These are phyloP conservation scores for Hypoxylon intermedium DNA, from an alignment of 495 filamentous ascomycete genomes.

Conservation along the genomic window DNA sequence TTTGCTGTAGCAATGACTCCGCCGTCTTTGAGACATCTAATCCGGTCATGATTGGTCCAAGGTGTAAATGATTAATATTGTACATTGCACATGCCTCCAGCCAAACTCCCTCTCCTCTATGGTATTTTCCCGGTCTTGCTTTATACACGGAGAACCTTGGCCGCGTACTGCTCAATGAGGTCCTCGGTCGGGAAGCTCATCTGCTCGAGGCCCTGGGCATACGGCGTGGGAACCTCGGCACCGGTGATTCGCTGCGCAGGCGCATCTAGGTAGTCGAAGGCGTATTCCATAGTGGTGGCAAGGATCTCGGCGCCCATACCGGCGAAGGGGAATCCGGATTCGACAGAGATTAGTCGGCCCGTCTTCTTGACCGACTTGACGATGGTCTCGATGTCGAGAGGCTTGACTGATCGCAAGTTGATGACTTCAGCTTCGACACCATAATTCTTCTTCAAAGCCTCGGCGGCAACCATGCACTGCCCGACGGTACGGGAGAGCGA, in stretches of 20 bases:
- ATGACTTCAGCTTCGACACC: slow-evolving; percentile 95
- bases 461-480: slow-evolving; percentile 86
- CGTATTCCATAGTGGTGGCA: slow-evolving; percentile 94
- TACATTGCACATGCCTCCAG: slow-evolving; percentile 38
- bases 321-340: slow-evolving; percentile 94
- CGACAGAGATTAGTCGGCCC: slow-evolving; percentile 85
- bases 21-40: slow-evolving; percentile 34
- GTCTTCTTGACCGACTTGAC: slow-evolving; percentile 99
- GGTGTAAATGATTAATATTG: slow-evolving; percentile 37
- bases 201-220: slow-evolving; percentile 85
- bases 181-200: slow-evolving; percentile 90
- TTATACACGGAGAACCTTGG: slow-evolving; percentile 82
- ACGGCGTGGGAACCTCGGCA: slow-evolving; percentile 95
- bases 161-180: slow-evolving; percentile 81
- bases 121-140: slow-evolving; percentile 5
- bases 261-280: slow-evolving; percentile 94
- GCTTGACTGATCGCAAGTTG: slow-evolving; percentile 97
- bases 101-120: slow-evolving; percentile 10
- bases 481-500: slow-evolving; percentile 94
- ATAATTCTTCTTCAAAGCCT: slow-evolving; percentile 91
- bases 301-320: slow-evolving; percentile 92
- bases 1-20: slow-evolving; percentile 25
- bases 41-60: slow-evolving; percentile 18
- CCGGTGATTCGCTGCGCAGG: slow-evolving; percentile 93
- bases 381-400: slow-evolving; percentile 92